Percentiles rank a stretch among this genome's conserved stretches.
Conservation (phyloP, 1,284 basidiomycete genomes). For the Fistulina hepatica region DNA sequence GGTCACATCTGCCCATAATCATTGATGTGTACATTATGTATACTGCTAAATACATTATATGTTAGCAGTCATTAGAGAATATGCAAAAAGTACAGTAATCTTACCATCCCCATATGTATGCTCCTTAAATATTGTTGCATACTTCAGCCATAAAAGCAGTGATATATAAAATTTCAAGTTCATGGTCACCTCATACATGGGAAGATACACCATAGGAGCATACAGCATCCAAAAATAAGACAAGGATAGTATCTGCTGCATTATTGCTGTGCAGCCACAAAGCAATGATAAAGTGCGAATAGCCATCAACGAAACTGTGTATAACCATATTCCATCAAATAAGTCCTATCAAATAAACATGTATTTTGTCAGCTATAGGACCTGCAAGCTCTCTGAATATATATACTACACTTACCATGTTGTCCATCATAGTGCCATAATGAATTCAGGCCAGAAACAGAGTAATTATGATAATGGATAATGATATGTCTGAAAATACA, state of each 20-base stretch:
- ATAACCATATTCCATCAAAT: slow-evolving; percentile 27
- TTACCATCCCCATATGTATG: too few relatives aligned
- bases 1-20: slow-evolving; percentile 26
- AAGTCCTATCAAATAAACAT: slow-evolving; percentile 10
- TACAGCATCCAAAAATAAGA: slow-evolving; percentile 15
- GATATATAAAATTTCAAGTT: too few relatives aligned
- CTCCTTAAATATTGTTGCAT: too few relatives aligned
- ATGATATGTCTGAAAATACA: slow-evolving; percentile 3
- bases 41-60: slow-evolving; percentile 16
- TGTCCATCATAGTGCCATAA: slow-evolving; percentile 15
- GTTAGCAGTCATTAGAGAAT: too few relatives aligned
- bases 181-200: too few relatives aligned
- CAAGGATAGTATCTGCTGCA: slow-evolving; percentile 13
- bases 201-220: slow-evolving; percentile 18
- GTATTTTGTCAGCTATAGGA: not conserved
- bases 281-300: slow-evolving; percentile 22
- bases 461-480: slow-evolving; percentile 16
- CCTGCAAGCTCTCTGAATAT: too few relatives aligned
- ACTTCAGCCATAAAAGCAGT: too few relatives aligned
- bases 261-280: slow-evolving; percentile 22
- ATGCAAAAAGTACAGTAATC: too few relatives aligned
- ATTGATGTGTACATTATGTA: slow-evolving; percentile 24
- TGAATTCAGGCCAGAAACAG: slow-evolving; percentile 20
- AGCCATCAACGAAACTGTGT: slow-evolving; percentile 28
- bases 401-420: slow-evolving; percentile 12